Conservation (phyloP, 495 filamentous ascomycete genomes). For the Clohesyomyces aquaticus region DNA sequence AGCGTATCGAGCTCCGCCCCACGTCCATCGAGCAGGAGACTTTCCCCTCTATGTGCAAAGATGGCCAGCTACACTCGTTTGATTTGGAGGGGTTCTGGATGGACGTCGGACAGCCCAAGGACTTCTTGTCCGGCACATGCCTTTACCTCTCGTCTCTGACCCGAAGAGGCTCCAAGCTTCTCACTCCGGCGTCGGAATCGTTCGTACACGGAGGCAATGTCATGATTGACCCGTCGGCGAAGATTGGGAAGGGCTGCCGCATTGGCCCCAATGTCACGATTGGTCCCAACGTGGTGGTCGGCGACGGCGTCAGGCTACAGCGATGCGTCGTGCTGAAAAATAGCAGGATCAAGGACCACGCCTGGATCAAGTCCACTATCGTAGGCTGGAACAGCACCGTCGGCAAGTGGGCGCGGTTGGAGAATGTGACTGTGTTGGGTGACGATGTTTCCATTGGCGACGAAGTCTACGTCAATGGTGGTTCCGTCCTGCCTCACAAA, state of each 20-base stretch:
- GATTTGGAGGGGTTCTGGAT: slow-evolving; percentile 99
- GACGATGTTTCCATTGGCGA: slow-evolving; percentile 99
- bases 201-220: slow-evolving; percentile 96
- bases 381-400: slow-evolving; percentile 99
- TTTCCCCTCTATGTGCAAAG: slow-evolving; percentile 91
- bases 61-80: slow-evolving; percentile 94
- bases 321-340: slow-evolving; percentile 87
- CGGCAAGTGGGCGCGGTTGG: slow-evolving; percentile 91
- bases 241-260: slow-evolving; percentile 97
- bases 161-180: slow-evolving; percentile 87
- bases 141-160: slow-evolving; percentile 92
- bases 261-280: slow-evolving; percentile 98
- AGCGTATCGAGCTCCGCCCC: slow-evolving; percentile 91
- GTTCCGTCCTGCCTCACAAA: slow-evolving; percentile 96
- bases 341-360: slow-evolving; percentile 97
- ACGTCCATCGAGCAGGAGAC: slow-evolving; percentile 99
- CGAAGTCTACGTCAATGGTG: slow-evolving; percentile 98
- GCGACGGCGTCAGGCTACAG: slow-evolving; percentile 93
- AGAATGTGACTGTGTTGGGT: slow-evolving; percentile 96
- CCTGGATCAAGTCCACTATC: slow-evolving; percentile 99
- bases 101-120: slow-evolving; percentile 99
- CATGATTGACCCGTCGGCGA: slow-evolving; percentile 90
- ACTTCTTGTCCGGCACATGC: slow-evolving; percentile 96
- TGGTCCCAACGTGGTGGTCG: slow-evolving; percentile 90
- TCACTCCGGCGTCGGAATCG: slow-evolving; percentile 72